Base-by-base conservation (phyloP, 768 basidiomycete species). In the Boletus edulis region DNA sequence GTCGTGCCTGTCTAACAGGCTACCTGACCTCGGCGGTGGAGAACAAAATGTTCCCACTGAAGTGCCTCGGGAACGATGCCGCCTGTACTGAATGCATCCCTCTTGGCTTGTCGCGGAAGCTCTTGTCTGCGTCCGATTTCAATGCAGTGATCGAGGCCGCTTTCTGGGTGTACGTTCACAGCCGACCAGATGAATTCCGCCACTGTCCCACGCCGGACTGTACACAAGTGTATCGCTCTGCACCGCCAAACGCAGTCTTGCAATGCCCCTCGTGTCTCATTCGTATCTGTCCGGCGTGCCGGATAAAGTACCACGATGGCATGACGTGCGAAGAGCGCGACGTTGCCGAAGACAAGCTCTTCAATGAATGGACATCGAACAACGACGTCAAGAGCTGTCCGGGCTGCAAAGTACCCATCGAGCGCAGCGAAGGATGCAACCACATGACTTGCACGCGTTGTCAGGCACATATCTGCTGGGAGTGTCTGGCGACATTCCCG, bases 131-230 rank as follows among this genome's bases (percentile, higher is more conserved):
- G 0, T 65, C 65, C 2, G 81, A 87, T 20, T 83, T 89, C 62
- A 75, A 81, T 27, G 72, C 77, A 0, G 60, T 91, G 34, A 71
- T 81, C 17, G 74, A 81, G 13, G 80, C 87, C 0, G 80, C 89
- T 0, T 85, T 86, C 60, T 73, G 80, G n/a, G 67, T 79, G 0
- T 76, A 91, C 62, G 74, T 89, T 18, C 81, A 85, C 55, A 70
- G 79, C 3, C 79, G 79, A 37, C 76, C 86, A 0, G 70, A 76
- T 9, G 85, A 90, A 54, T 86, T 87, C 60, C 78, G 81, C 55
- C 85, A 83, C 60, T 93, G 91, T 69, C 90, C 91, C 0, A 85
- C 89, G 0, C 85, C 91, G 0, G 87, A 92, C 65, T 93, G 91
- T 61, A 74, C 75, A 0, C 86, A 90, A 61, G 76, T 91, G 7